These are phyloP conservation scores for Fraxinus cuspidata DNA, from an alignment of 257 asterid genomes.

Conservation along the genomic window DNA sequence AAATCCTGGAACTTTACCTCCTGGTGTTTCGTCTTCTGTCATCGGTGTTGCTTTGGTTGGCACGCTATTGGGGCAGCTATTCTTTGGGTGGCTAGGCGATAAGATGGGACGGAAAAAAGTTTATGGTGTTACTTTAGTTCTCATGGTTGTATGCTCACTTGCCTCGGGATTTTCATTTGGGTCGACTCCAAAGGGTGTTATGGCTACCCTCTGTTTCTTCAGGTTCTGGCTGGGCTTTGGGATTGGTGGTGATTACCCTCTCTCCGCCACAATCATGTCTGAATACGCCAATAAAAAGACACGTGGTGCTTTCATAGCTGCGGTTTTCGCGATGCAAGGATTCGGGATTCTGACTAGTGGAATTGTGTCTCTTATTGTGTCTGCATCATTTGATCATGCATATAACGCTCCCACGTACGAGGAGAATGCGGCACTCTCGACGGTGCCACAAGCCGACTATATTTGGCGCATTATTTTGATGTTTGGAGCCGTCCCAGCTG, in stretches of 20 bases:
- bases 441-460: conserved; percentile 56
- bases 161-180: conserved; percentile 64
- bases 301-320: conserved; percentile 67
- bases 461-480: conserved; percentile 64
- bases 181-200: no score
- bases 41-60: conserved; percentile 70
- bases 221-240: no score
- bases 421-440: conserved; percentile 35
- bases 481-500: no score
- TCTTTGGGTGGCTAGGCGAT: conserved; percentile 81
- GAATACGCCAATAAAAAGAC: no score
- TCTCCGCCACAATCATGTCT: no score
- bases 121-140: conserved; percentile 57
- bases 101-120: conserved; percentile 68
- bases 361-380: conserved; percentile 37
- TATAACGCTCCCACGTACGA: conserved; percentile 38
- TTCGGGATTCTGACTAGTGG: conserved; percentile 62
- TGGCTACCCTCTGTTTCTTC: no score
- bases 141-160: conserved; percentile 57
- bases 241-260: no score
- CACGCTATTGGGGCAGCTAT: conserved; percentile 60
- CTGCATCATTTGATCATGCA: conserved; percentile 39
- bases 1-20: conserved; percentile 56
- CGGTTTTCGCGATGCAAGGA: conserved; percentile 78
- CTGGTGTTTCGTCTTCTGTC: conserved; percentile 45